Base-by-base conservation (phyloP, 2,329 filamentous ascomycete genomes). In the Fulvia fulva region DNA sequence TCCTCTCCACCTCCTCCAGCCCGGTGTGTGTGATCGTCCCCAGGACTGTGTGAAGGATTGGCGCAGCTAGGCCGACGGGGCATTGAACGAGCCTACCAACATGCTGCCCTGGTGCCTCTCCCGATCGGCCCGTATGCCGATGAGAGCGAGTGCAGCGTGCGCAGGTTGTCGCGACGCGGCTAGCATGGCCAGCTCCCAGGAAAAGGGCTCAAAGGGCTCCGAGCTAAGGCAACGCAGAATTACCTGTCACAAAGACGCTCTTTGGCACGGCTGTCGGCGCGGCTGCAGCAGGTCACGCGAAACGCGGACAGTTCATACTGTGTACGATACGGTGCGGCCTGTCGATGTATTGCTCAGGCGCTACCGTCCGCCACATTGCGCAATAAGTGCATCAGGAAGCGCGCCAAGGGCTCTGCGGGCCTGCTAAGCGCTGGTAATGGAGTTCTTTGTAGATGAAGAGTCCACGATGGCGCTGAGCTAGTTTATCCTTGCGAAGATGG, bases 121-220 rank as follows among this genome's bases (percentile, higher is more conserved):
- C 67, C 67, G 68, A 63, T 63, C 67, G 69, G 69, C 58, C 68
- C 69, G 68, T 54, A 37, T 60, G 56, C 67, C 69, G 68, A 61
- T 50, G n/a, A 50, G 23, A 50, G 19, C 23, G 23, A 50, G 47
- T 63, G 63, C 60, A 53, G 60, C 30, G 54, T 54, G 55, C 65
- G 67, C 67, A 69, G 64, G 65, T 63, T 53, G 57, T 60, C 53
- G 62, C 61, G 57, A 62, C 57, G 61, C 61, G 56, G 61, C 65
- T 65, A 67, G 61, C 49, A 49, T 56, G 61, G 55, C 25, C 58
- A 61, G 60, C 56, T 63, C 64, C 65, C 63, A 63, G 59, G 58
- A 52, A 64, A 58, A 54, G 51, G 63, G 56, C 63, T 26, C 61
- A 52, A 64, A 58, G 53, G 51, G 63, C 56, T 62, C 47, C 61